Percentiles rank a stretch among this genome's conserved stretches.
Evolutionary conservation across 1,284 basidiomycete genomes (phyloP).

Genomic region (Vanrija sp.): DNA sequence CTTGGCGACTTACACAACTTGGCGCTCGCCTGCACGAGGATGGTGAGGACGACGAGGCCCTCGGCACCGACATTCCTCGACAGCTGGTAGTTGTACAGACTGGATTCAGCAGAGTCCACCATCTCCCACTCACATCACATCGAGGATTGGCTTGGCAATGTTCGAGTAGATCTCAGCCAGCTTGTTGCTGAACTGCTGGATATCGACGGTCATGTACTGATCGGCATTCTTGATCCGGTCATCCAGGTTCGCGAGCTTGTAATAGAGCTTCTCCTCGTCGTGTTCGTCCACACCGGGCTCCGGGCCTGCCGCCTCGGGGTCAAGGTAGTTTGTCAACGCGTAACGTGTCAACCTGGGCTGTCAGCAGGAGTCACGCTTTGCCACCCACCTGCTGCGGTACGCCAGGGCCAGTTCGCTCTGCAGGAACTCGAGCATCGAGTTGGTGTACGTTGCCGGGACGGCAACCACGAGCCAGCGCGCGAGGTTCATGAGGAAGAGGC

Average conservation of each 20-base stretch:
- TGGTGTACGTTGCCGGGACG: conserved; percentile 94
- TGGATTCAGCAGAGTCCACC: conserved; percentile 46
- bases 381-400: conserved; percentile 67
- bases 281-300: no score
- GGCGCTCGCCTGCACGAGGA: conserved; percentile 78
- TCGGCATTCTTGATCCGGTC: conserved; percentile 96
- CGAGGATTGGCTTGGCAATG: conserved; percentile 85
- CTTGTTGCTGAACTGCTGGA: conserved; percentile 85
- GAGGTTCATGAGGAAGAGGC: conserved; percentile 79
- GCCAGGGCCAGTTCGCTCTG: conserved; percentile 91
- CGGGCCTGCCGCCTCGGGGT: conserved; percentile 50
- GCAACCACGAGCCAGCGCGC: conserved; percentile 86
- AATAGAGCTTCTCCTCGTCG: conserved; percentile 63
- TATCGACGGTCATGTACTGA: conserved; percentile 82
- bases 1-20: conserved; percentile 29
- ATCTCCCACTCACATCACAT: conserved; percentile 55
- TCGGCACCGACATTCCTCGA: conserved; percentile 93
- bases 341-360: conserved; percentile 42
- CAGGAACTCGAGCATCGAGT: conserved; percentile 90
- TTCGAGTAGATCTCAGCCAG: conserved; percentile 93
- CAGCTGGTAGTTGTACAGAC: conserved; percentile 90
- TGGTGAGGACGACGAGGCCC: conserved; percentile 76
- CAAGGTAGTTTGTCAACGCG: conserved; percentile 80
- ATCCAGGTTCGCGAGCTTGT: conserved; percentile 87
- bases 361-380: neutral